Conservation (phyloP, 2,329 filamentous ascomycete genomes). For the Graphilbum fragrans region DNA sequence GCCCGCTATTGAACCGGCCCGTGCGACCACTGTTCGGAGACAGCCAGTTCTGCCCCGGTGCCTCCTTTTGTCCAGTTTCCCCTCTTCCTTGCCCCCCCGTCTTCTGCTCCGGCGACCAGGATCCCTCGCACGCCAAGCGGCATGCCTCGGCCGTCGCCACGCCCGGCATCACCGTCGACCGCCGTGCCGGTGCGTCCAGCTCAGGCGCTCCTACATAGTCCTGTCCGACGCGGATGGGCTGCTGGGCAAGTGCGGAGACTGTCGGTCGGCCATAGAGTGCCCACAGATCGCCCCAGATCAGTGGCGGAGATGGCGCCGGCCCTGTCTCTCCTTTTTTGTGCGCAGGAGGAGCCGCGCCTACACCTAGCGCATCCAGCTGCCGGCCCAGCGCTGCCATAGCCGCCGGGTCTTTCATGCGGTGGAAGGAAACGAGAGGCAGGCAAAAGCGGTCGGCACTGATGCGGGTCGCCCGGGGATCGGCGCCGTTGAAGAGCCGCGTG, state of each 20-base stretch:
- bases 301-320: conserved; percentile 14
- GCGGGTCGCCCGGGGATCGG: conserved; percentile 34
- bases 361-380: conserved; percentile 22
- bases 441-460: conserved; percentile 39
- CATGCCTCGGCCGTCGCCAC: conserved; percentile 29
- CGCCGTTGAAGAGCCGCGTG: conserved; percentile 43
- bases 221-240: conserved; percentile 23
- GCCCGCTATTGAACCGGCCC: conserved; percentile 3
- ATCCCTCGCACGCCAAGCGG: conserved; percentile 25
- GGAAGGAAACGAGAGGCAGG: conserved; percentile 41
- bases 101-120: conserved; percentile 9
- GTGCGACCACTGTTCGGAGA: too few relatives aligned
- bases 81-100: background rate
- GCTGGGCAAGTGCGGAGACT: conserved; percentile 22
- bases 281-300: conserved; percentile 40
- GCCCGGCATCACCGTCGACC: conserved; percentile 10
- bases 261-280: conserved; percentile 30
- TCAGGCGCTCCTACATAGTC: conserved; percentile 35
- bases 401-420: conserved; percentile 30
- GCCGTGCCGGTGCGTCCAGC: conserved; percentile 28
- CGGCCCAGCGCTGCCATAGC: conserved; percentile 33
- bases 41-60: background rate
- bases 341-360: conserved; percentile 1
- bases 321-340: background rate
- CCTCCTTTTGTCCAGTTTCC: background rate